A percentile compares a stretch with the other conserved stretches of the same genome.
phyloP scores from a whole-genome alignment of 495 filamentous ascomycete genomes.

The Articulospora tetracladia region DNA sequence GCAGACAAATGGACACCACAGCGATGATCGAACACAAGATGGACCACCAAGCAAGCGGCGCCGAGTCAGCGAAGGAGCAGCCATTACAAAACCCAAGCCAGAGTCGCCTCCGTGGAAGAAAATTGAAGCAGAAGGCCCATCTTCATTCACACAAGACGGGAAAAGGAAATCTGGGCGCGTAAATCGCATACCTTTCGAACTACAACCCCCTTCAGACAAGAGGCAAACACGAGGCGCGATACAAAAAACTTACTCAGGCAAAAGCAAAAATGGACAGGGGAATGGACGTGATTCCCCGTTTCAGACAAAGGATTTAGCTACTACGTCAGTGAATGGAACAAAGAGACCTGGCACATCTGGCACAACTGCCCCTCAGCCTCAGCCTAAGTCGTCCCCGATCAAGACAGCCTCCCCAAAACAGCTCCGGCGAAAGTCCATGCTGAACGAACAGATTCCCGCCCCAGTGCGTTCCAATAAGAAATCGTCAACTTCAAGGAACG shows the following conservation, averaged over 20 bases:
- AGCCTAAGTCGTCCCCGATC: slow-evolving; percentile 16
- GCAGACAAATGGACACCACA: slow-evolving; percentile 23
- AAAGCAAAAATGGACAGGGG: slow-evolving; percentile 31
- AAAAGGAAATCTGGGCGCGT: slow-evolving; percentile 82
- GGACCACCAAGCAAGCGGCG: slow-evolving; percentile 70
- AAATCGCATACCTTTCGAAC: slow-evolving; percentile 67
- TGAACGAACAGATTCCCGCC: slow-evolving; percentile 15
- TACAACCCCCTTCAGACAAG: slow-evolving; percentile 64
- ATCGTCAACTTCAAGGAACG: slow-evolving; percentile 4
- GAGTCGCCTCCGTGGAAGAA: slow-evolving; percentile 94
- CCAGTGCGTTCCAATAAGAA: slow-evolving; percentile 17
- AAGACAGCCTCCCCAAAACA: slow-evolving; percentile 25
- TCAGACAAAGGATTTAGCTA: slow-evolving; percentile 9
- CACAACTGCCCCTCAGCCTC: slow-evolving; percentile 17
- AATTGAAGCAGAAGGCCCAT: slow-evolving; percentile 78
- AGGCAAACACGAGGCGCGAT: slow-evolving; percentile 42
- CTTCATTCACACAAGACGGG: slow-evolving; percentile 74
- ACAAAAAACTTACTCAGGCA: slow-evolving; percentile 28
- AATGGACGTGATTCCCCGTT: slow-evolving; percentile 29
- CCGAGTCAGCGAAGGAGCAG: slow-evolving; percentile 53
- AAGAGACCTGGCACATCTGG: slow-evolving; percentile 19
- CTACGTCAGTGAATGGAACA: slow-evolving; percentile 14
- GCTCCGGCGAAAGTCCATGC: slow-evolving; percentile 19
- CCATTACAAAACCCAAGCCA: slow-evolving; percentile 37
- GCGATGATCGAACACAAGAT: slow-evolving; percentile 28